These are phyloP conservation scores for Camellia japonica DNA, from an alignment of 148 eudicot species.

Conservation along the genomic window DNA sequence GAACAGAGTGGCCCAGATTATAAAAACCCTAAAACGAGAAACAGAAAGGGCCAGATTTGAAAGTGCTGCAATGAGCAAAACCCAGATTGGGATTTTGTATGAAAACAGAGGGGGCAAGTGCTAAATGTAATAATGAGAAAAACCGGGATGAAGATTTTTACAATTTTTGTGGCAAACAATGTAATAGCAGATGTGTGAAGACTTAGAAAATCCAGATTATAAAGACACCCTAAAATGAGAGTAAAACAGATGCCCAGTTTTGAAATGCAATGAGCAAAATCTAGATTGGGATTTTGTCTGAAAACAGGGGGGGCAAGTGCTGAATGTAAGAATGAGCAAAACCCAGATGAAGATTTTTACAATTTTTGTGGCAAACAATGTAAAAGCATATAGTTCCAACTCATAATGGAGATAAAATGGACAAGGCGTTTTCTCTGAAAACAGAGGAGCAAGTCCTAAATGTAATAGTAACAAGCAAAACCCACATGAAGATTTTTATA, in stretches of 20 bases:
- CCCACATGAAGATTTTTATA: background rate
- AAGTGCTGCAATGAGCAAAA: conserved; percentile 6
- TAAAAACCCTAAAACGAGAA: background rate
- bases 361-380: background rate
- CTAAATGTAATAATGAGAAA: too few relatives aligned
- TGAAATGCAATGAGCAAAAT: conserved; percentile 11
- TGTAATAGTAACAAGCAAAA: background rate
- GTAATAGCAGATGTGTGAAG: too few relatives aligned
- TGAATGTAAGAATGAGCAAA: background rate
- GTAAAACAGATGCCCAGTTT: background rate
- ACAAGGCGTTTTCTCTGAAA: background rate
- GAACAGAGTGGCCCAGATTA: background rate
- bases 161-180: background rate
- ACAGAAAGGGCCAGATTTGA: background rate
- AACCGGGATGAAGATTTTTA: background rate
- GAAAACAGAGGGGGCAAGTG: too few relatives aligned
- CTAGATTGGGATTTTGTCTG: background rate
- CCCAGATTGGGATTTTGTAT: background rate
- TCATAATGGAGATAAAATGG: background rate
- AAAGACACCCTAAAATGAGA: background rate
- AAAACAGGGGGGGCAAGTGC: too few relatives aligned
- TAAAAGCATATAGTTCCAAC: too few relatives aligned
- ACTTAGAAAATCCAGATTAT: background rate
- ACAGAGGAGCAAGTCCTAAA: background rate
- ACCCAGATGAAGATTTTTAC: background rate